Percentiles rank a stretch among this genome's conserved stretches.
These are phyloP conservation scores for Danielia reshetovae DNA, from an alignment of 805 yeast species.

Conservation along the genomic window DNA sequence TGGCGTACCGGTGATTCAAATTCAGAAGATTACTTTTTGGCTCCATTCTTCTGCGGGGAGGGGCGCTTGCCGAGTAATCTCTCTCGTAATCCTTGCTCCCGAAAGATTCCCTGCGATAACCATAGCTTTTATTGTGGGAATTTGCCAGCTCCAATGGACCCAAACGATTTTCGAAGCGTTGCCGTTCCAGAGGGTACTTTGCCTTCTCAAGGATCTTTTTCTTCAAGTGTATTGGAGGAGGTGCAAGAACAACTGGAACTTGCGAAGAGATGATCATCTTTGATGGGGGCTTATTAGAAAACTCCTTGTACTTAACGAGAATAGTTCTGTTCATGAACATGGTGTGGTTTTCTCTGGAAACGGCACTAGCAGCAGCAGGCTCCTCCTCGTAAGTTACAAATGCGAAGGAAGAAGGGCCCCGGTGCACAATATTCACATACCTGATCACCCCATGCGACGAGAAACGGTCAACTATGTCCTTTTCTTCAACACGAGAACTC, in stretches of 20 bases:
- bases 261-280: conserved; percentile 26
- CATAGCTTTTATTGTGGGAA: too few species aligned
- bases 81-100: too few species aligned
- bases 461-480: conserved; percentile 56
- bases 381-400: conserved; percentile 64
- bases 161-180: too few species aligned
- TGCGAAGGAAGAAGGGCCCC: conserved; percentile 56
- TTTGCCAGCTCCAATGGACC: too few species aligned
- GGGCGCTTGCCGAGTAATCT: too few species aligned
- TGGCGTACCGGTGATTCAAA: too few species aligned
- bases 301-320: conserved; percentile 80
- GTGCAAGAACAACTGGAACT: conserved; percentile 51
- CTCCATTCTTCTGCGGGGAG: too few species aligned
- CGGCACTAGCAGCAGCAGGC: conserved; percentile 79
- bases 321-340: conserved; percentile 68
- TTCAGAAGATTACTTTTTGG: too few species aligned
- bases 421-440: conserved; percentile 53
- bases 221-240: too few species aligned
- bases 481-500: conserved; percentile 49
- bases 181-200: too few species aligned
- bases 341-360: conserved; percentile 80
- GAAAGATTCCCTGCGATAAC: too few species aligned
- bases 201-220: too few species aligned
- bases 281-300: conserved; percentile 18
- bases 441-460: conserved; percentile 61